These are phyloP conservation scores for Alternaria hordeiaustralica DNA, from an alignment of 2,329 filamentous ascomycete species.

Conservation along the genomic window DNA sequence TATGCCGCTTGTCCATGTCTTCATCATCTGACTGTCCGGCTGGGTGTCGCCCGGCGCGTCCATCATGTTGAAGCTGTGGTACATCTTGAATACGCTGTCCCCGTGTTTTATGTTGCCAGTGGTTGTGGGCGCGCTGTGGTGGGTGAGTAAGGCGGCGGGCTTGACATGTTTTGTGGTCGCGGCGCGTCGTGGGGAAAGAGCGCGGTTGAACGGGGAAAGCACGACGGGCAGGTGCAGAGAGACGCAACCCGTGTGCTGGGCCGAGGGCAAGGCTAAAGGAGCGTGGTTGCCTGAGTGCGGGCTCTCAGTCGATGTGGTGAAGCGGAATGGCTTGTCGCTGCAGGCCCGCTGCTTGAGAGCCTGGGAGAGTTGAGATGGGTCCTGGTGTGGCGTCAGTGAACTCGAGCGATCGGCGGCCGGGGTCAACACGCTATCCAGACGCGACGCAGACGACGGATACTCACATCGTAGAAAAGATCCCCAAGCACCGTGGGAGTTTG, in stretches of 20 bases:
- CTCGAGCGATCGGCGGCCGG: slow-evolving; percentile 37
- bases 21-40: slow-evolving; percentile 56
- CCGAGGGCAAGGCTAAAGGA: slow-evolving; percentile 13
- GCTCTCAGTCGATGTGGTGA: slow-evolving; percentile 35
- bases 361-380: slow-evolving; percentile 47
- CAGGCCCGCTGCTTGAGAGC: slow-evolving; percentile 44
- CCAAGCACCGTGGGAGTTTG: slow-evolving; percentile 36
- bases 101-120: slow-evolving; percentile 27
- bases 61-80: slow-evolving; percentile 49
- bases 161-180: slow-evolving; percentile 37
- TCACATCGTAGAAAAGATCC: slow-evolving; percentile 44
- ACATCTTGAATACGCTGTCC: slow-evolving; percentile 32
- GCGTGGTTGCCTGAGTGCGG: slow-evolving; percentile 12
- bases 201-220: slow-evolving; percentile 17
- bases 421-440: slow-evolving; percentile 25
- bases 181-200: slow-evolving; percentile 39
- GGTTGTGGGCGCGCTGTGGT: slow-evolving; percentile 41
- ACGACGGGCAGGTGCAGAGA: slow-evolving; percentile 22
- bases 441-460: slow-evolving; percentile 26
- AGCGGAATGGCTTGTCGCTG: slow-evolving; percentile 27
- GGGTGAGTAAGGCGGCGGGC: slow-evolving; percentile 33
- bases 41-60: slow-evolving; percentile 55
- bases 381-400: slow-evolving; percentile 32
- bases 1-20: slow-evolving; percentile 45
- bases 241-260: slow-evolving; percentile 7